A percentile compares a stretch with the other conserved stretches of the same genome.
Evolutionary conservation across 768 basidiomycete species (phyloP).

Genomic region (Podaxis sp.): DNA sequence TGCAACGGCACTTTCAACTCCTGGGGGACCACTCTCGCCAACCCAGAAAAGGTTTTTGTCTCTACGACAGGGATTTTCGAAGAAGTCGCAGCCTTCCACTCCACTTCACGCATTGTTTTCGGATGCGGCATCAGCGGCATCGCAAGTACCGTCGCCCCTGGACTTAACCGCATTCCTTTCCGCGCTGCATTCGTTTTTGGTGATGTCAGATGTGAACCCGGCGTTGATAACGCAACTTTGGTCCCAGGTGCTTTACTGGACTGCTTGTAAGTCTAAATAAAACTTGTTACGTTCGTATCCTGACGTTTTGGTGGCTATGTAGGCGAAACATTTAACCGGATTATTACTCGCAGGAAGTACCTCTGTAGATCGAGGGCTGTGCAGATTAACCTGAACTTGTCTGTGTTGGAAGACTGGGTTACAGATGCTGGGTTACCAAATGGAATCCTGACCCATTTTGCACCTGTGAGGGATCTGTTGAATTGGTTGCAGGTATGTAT

Average conservation of each 20-base stretch:
- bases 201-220: conserved; percentile 88
- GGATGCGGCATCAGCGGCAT: conserved; percentile 35
- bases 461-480: conserved; percentile 79
- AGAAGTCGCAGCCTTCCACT: conserved; percentile 39
- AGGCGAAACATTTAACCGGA: conserved; percentile 86
- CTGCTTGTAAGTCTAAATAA: conserved; percentile 64
- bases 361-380: conserved; percentile 88
- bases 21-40: conserved; percentile 53
- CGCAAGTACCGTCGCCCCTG: conserved; percentile 37
- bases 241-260: conserved; percentile 99
- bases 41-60: conserved; percentile 60
- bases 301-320: conserved; percentile 13
- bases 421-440: conserved; percentile 76
- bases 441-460: conserved; percentile 78
- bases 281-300: background rate
- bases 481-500: conserved; percentile 81
- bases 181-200: conserved; percentile 79
- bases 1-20: conserved; percentile 51
- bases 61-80: conserved; percentile 62
- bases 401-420: conserved; percentile 89
- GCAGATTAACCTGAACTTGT: conserved; percentile 87
- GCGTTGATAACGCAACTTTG: conserved; percentile 86
- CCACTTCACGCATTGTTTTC: conserved; percentile 52
- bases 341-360: conserved; percentile 91
- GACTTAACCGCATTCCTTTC: conserved; percentile 81